Conservation (phyloP, 768 basidiomycete genomes). For the Pleurotus tuber-regium region DNA sequence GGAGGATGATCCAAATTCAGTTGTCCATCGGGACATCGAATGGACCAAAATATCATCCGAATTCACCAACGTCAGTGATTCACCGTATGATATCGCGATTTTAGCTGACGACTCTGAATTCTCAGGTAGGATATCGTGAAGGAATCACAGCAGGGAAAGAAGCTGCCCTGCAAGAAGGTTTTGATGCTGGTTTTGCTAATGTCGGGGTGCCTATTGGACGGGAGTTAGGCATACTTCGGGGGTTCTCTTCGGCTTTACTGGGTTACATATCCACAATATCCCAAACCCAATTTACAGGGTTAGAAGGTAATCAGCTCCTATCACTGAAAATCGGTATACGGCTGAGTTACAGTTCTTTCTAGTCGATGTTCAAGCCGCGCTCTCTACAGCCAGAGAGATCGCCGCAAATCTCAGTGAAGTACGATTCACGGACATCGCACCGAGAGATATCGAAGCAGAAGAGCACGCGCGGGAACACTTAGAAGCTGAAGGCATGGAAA, state of each 20-base stretch:
- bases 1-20: slow-evolving; percentile 44
- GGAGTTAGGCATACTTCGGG: slow-evolving; percentile 76
- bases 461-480: slow-evolving; percentile 71
- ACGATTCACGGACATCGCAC: slow-evolving; percentile 69
- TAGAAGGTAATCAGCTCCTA: background rate
- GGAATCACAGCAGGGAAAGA: slow-evolving; percentile 94
- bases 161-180: slow-evolving; percentile 81
- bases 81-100: background rate
- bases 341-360: background rate
- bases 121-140: slow-evolving; percentile 91
- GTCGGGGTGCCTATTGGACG: slow-evolving; percentile 75
- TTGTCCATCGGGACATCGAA: slow-evolving; percentile 45
- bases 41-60: slow-evolving; percentile 67
- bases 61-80: slow-evolving; percentile 61
- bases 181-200: slow-evolving; percentile 79
- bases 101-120: background rate
- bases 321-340: background rate
- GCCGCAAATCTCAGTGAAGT: slow-evolving; percentile 54
- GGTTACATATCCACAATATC: slow-evolving; percentile 43
- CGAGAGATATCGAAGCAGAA: slow-evolving; percentile 75
- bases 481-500: slow-evolving; percentile 33
- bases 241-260: slow-evolving; percentile 61
- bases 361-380: background rate
- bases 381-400: slow-evolving; percentile 42
- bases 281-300: background rate